Evolutionary conservation across 2,329 filamentous ascomycete species (phyloP).

Genomic region (Cladosporium sp.): DNA sequence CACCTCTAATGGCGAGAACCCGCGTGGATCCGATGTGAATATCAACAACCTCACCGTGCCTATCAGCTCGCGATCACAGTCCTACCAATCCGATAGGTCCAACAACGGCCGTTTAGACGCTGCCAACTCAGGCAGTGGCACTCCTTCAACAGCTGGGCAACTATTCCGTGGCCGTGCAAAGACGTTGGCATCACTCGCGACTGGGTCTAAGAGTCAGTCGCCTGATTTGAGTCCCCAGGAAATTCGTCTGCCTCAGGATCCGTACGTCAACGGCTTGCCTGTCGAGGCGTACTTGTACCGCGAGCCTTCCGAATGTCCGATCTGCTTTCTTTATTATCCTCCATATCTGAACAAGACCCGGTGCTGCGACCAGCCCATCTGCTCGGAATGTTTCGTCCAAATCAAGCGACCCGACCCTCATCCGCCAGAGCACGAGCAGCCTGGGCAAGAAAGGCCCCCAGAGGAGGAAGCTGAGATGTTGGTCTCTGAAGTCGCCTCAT

Average conservation of each 20-base stretch:
- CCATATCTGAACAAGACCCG: constrained; percentile 90
- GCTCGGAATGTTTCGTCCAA: constrained; percentile 98
- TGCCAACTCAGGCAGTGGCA: constrained; percentile 46
- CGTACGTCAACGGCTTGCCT: constrained; percentile 89
- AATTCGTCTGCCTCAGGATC: constrained; percentile 73
- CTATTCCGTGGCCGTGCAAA: constrained; percentile 82
- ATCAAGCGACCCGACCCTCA: constrained; percentile 94
- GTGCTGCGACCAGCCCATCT: constrained; percentile 94
- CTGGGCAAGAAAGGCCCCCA: constrained; percentile 29
- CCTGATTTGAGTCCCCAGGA: constrained; percentile 73
- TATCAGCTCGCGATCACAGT: constrained; percentile 71
- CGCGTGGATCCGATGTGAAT: constrained; percentile 54
- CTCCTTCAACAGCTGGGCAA: constrained; percentile 43
- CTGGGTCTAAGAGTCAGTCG: constrained; percentile 61
- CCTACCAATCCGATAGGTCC: constrained; percentile 70
- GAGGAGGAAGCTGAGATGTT: constrained; percentile 58
- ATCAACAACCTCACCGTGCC: constrained; percentile 74
- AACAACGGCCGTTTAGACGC: constrained; percentile 45
- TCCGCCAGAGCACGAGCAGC: constrained; percentile 63
- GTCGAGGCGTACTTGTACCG: constrained; percentile 94
- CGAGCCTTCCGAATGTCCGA: constrained; percentile 83
- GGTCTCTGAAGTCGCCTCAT: constrained; percentile 85
- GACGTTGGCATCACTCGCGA: constrained; percentile 78
- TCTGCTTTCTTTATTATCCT: constrained; percentile 95
- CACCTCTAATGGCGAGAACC: constrained; percentile 32